phyloP scores from a whole-genome alignment of 1,284 basidiomycete genomes.

The Naganishia liquefaciens region DNA sequence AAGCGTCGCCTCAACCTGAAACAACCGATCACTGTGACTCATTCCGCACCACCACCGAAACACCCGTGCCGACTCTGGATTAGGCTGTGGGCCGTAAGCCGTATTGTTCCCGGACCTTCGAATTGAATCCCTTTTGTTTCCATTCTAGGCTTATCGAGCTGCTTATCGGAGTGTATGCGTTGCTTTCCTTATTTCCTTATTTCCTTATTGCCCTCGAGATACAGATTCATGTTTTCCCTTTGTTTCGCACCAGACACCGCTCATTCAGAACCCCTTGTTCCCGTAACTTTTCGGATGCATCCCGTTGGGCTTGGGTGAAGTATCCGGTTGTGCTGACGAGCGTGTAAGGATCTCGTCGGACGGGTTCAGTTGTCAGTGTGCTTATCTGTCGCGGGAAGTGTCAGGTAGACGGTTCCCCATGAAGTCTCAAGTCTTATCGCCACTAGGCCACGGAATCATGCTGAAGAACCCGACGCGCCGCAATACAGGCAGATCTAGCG shows the following conservation, averaged over 20 bases:
- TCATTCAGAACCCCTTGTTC: not conserved
- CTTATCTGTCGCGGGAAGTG: too few relatives aligned
- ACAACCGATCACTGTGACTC: constrained; percentile 7
- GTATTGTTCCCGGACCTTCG: constrained; percentile 15
- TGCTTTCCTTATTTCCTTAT: not conserved
- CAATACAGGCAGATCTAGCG: too few relatives aligned
- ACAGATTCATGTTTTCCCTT: too few relatives aligned
- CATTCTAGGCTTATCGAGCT: too few relatives aligned
- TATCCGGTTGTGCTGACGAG: constrained; percentile 1
- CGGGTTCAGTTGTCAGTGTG: too few relatives aligned
- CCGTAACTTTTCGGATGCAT: constrained; percentile 12
- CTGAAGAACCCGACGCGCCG: too few relatives aligned
- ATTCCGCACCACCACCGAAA: not conserved
- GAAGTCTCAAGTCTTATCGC: not conserved
- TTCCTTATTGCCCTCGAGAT: too few relatives aligned
- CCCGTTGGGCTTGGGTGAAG: not conserved
- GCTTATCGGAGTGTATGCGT: not conserved
- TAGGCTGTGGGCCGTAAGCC: not conserved
- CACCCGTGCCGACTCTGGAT: not conserved
- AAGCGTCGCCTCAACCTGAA: constrained; percentile 17
- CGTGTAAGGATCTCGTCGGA: not conserved
- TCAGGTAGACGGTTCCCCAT: not conserved
- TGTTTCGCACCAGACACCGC: constrained; percentile 8
- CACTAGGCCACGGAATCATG: too few relatives aligned
- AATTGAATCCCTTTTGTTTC: too few relatives aligned